Evolutionary conservation across 208 protist species (phyloP).

Genomic region (Trypanosoma rangeli): DNA sequence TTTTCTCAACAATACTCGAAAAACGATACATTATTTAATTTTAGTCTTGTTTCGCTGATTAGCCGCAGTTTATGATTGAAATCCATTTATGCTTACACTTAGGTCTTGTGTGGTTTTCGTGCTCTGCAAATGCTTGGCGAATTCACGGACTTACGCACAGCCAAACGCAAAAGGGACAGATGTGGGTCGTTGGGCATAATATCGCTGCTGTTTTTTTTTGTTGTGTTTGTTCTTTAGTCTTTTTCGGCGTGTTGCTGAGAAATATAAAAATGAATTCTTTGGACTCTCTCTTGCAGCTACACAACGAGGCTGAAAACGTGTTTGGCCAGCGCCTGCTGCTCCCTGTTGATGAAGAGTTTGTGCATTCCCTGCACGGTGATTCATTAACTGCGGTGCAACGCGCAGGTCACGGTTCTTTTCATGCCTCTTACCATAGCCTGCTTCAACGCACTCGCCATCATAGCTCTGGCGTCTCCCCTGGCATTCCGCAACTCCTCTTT

Average conservation of each 20-base stretch:
- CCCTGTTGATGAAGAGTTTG: slow-evolving; percentile 33
- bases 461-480: background rate
- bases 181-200: background rate
- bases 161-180: background rate
- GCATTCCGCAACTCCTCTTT: slow-evolving; percentile 18
- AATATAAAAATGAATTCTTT: slow-evolving; percentile 14
- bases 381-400: background rate
- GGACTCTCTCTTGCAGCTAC: slow-evolving; percentile 20
- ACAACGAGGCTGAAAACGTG: slow-evolving; percentile 5
- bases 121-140: background rate
- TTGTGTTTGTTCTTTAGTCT: slow-evolving; percentile 2
- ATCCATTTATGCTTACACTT: background rate
- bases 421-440: background rate
- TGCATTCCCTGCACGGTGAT: slow-evolving; percentile 16
- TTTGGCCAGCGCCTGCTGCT: slow-evolving; percentile 6
- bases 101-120: background rate
- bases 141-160: background rate
- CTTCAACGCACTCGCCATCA: background rate
- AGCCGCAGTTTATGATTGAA: background rate
- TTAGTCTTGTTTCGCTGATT: background rate
- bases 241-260: background rate
- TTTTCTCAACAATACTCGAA: background rate
- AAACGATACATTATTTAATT: background rate
- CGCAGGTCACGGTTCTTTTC: background rate
- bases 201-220: slow-evolving; percentile 10